Evolutionary conservation across 2,329 filamentous ascomycete species (phyloP), one percentile per base, ranked within the genome.

Genomic region (Pseudogymnoascus sp.): DNA sequence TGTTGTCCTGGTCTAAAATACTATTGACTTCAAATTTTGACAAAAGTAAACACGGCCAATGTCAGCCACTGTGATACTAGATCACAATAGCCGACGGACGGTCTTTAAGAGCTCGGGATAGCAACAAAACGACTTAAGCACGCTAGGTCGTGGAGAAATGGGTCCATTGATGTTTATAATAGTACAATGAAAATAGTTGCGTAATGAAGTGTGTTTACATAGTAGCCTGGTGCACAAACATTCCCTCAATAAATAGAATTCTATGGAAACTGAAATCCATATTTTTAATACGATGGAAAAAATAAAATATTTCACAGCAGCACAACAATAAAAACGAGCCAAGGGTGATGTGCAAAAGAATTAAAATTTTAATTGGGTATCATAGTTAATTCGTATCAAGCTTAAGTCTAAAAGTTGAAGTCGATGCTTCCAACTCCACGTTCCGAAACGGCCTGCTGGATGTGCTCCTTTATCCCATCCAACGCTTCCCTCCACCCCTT

Each of bases 371-470:
- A 53, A 53, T 7, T 35, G 47, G 47, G 47, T 53, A 53, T 53
- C 47, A 53, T 35, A 53, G 25, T 18, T 35, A 53, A 35, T 18
- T 5, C 18, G 47, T 53, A 33, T 9, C 47, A 53, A 18, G 33
- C 18, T n/a, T 6, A 20, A 35, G 28, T 53, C 28, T 53, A 53
- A 33, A 53, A 53, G 57, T 66, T 77, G 63, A 85, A 75, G 61
- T 79, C 77, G 72, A 88, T 75, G 9, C 73, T 72, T 15, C 79
- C 82, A 62, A 88, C 70, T 0, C 85, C 86, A 63, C 85, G 76
- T 58, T 80, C 72, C 66, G 68, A 70, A 22, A 87, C 78, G 6
- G 84, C 85, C 18, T 69, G 70, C 68, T 86, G 82, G 20, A 87
- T 79, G 18, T 76, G 75, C 2, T 68, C 69, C 69, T 81, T 81